These are phyloP conservation scores for Rostrohypoxylon terebratum DNA, from an alignment of 495 filamentous ascomycete genomes.

Conservation along the genomic window DNA sequence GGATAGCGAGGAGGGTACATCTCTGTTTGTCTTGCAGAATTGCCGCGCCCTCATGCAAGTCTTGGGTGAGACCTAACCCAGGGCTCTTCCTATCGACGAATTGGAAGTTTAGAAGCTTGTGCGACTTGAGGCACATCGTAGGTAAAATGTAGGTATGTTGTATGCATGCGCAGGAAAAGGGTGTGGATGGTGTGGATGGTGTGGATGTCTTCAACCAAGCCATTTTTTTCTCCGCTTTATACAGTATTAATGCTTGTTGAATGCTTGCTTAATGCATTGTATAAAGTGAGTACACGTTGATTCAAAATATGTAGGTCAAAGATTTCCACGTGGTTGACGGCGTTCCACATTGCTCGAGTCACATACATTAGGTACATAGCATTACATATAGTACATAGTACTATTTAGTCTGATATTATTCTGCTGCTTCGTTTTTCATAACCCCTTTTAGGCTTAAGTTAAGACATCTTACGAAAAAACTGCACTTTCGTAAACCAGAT, in stretches of 20 bases:
- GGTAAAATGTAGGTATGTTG: constrained; percentile 9
- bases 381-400: not conserved
- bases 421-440: constrained; percentile 1
- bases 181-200: not conserved
- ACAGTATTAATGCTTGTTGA: constrained; percentile 36
- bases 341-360: constrained; percentile 30
- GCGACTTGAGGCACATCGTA: constrained; percentile 30
- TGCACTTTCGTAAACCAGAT: not conserved
- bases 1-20: not conserved
- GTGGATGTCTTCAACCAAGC: constrained; percentile 31
- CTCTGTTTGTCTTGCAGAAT: constrained; percentile 40
- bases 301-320: constrained; percentile 20
- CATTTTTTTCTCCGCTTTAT: constrained; percentile 41
- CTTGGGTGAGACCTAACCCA: constrained; percentile 43
- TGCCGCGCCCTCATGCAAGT: constrained; percentile 39
- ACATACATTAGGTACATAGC: no score
- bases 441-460: not conserved
- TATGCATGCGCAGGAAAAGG: constrained; percentile 12
- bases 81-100: constrained; percentile 29
- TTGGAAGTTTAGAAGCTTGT: constrained; percentile 35
- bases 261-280: constrained; percentile 36
- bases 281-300: constrained; percentile 16
- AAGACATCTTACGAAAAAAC: constrained; percentile 8
- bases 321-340: constrained; percentile 41
- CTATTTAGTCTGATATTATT: not conserved